phyloP scores from a whole-genome alignment of 2,329 filamentous ascomycete species.

The Aspergillus oerlinghausenensis region DNA sequence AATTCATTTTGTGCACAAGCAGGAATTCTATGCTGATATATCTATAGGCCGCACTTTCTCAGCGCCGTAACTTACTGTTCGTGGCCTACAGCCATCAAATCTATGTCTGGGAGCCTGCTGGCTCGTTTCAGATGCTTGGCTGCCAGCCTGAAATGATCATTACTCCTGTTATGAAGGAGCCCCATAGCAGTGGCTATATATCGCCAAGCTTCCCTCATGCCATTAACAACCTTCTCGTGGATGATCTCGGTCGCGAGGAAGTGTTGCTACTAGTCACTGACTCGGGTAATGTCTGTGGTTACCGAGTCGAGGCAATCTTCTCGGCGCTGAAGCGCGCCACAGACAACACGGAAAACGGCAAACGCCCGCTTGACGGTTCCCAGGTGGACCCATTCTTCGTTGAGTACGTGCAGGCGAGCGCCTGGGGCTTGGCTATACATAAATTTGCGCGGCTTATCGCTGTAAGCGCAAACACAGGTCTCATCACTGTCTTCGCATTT shows the following conservation, averaged over 20 bases:
- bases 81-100: slow-evolving; percentile 38
- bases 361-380: slow-evolving; percentile 27
- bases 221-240: slow-evolving; percentile 65
- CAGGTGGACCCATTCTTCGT: slow-evolving; percentile 59
- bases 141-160: slow-evolving; percentile 39
- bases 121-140: slow-evolving; percentile 37
- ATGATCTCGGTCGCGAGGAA: slow-evolving; percentile 65
- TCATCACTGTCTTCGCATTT: slow-evolving; percentile 57
- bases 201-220: slow-evolving; percentile 52
- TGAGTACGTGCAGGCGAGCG: slow-evolving; percentile 70
- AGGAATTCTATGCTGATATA: slow-evolving; percentile 4
- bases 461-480: slow-evolving; percentile 68
- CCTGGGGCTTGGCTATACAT: slow-evolving; percentile 87
- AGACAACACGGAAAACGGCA: slow-evolving; percentile 7
- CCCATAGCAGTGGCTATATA: slow-evolving; percentile 49
- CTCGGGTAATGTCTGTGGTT: slow-evolving; percentile 70
- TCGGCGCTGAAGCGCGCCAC: slow-evolving; percentile 40
- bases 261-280: slow-evolving; percentile 65
- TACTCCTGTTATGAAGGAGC: slow-evolving; percentile 37
- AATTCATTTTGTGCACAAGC: neutral
- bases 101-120: slow-evolving; percentile 42
- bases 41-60: slow-evolving; percentile 41
- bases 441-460: slow-evolving; percentile 77
- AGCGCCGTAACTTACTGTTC: slow-evolving; percentile 45
- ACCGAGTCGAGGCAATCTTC: slow-evolving; percentile 55